These are phyloP conservation scores for Potentilla sterilis DNA, from an alignment of 306 rosid genomes.

Conservation along the genomic window DNA sequence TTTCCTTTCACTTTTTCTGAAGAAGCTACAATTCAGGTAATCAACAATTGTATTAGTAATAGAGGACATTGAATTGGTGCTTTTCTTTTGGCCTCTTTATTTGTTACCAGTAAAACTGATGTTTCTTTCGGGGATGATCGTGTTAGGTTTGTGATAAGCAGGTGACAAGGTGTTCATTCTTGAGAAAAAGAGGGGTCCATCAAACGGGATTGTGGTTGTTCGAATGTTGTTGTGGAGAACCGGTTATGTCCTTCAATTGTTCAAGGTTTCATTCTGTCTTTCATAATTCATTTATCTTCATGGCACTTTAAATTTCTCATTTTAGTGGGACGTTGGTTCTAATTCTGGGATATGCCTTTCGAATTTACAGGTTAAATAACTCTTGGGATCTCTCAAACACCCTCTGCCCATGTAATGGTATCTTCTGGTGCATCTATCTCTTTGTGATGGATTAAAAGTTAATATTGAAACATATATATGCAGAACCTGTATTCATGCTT, in stretches of 20 bases:
- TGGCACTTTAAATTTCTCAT: constrained; percentile 5
- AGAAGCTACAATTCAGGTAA: constrained; percentile 69
- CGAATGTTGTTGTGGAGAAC: constrained; percentile 68
- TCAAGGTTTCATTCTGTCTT: constrained; percentile 40
- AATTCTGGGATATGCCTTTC: constrained; percentile 11
- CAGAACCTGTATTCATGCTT: constrained; percentile 54
- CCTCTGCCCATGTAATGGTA: constrained; percentile 79
- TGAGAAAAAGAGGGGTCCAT: constrained; percentile 67
- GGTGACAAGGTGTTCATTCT: constrained; percentile 74
- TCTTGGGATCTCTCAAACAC: constrained; percentile 63
- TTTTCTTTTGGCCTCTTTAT: not conserved
- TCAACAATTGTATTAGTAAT: not conserved
- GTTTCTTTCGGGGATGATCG: constrained; percentile 19
- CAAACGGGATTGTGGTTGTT: constrained; percentile 70
- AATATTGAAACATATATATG: constrained; percentile 22
- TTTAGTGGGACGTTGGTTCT: constrained; percentile 7
- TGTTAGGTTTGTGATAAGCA: constrained; percentile 60
- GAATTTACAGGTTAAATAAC: constrained; percentile 44
- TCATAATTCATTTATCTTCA: not conserved
- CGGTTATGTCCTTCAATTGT: constrained; percentile 43
- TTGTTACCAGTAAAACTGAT: constrained; percentile 1
- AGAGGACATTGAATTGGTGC: not conserved
- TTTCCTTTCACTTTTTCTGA: constrained; percentile 77
- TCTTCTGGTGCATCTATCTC: constrained; percentile 26
- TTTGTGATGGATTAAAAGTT: constrained; percentile 16